phyloP scores from a whole-genome alignment of 139 green algal genomes.

The Chlorella sp. region DNA sequence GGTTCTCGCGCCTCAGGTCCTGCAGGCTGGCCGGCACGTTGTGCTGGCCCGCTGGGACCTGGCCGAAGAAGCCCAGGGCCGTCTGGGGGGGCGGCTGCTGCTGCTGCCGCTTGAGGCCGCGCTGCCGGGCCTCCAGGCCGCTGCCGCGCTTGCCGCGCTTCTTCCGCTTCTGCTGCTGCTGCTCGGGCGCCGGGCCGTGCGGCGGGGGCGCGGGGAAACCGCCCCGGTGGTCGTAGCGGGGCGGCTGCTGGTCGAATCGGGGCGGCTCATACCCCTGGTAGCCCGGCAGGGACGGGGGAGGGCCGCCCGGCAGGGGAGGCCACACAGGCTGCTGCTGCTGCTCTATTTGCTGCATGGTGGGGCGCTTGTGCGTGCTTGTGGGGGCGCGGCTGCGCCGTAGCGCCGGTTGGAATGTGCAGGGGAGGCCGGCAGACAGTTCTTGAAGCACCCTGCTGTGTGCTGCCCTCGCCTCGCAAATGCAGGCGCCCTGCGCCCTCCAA shows the following conservation, averaged over 20 bases:
- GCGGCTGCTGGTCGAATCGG: not conserved
- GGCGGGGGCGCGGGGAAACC: not conserved
- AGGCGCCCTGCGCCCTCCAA: too few species aligned
- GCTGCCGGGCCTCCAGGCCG: not conserved
- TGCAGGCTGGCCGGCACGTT: constrained; percentile 3
- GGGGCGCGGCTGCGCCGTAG: too few species aligned
- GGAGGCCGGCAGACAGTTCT: too few species aligned
- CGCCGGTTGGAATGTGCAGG: too few species aligned
- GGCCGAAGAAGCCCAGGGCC: constrained; percentile 26
- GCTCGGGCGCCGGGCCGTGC: not conserved
- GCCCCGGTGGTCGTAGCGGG: not conserved
- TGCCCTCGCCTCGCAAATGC: too few species aligned
- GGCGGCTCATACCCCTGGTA: too few species aligned
- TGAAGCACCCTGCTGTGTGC: too few species aligned
- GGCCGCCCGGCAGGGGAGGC: not conserved
- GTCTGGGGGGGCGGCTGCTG: not conserved
- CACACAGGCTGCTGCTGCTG: not conserved
- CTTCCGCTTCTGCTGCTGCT: constrained; percentile 14
- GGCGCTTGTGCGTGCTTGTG: too few species aligned
- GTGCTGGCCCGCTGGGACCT: not conserved
- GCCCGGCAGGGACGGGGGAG: not conserved
- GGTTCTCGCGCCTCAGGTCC: constrained; percentile 29
- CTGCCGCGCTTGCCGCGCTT: constrained; percentile 13
- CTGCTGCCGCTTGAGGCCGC: not conserved
- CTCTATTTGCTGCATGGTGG: not conserved